These are phyloP conservation scores for Cladosporium cucumerinum DNA, from an alignment of 2,329 filamentous ascomycete species.

Conservation along the genomic window DNA sequence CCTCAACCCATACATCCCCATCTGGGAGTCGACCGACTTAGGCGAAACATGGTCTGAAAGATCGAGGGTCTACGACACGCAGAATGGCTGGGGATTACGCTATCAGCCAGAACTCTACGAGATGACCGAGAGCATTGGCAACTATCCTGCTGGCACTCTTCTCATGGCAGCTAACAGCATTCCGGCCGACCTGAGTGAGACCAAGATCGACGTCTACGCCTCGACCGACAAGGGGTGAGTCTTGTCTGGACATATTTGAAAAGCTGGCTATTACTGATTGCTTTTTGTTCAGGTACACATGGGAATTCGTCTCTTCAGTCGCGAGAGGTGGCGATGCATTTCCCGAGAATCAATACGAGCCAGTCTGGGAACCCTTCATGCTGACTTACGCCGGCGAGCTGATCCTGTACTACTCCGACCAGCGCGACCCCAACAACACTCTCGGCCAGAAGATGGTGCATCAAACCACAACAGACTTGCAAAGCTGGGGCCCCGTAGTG, in stretches of 20 bases:
- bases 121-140: conserved; percentile 56
- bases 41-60: conserved; percentile 59
- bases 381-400: conserved; percentile 59
- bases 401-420: conserved; percentile 69
- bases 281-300: conserved; percentile 40
- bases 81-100: conserved; percentile 62
- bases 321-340: conserved; percentile 59
- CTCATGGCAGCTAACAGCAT: conserved; percentile 61
- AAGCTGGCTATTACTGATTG: neutral
- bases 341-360: conserved; percentile 62
- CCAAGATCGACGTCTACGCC: conserved; percentile 68
- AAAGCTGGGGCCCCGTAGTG: conserved; percentile 57
- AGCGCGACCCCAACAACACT: conserved; percentile 58
- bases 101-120: conserved; percentile 69
- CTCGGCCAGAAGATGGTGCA: conserved; percentile 65
- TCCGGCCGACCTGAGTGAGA: conserved; percentile 56
- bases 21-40: conserved; percentile 47
- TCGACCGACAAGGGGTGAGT: conserved; percentile 54
- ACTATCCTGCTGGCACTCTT: conserved; percentile 60
- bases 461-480: conserved; percentile 58
- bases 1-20: conserved; percentile 41
- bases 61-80: conserved; percentile 60
- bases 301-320: conserved; percentile 65
- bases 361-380: conserved; percentile 69
- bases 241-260: too few relatives aligned